Evolutionary conservation across 768 basidiomycete species (phyloP), one percentile per base, ranked within the genome.

Genomic region (Trametes meyenii): DNA sequence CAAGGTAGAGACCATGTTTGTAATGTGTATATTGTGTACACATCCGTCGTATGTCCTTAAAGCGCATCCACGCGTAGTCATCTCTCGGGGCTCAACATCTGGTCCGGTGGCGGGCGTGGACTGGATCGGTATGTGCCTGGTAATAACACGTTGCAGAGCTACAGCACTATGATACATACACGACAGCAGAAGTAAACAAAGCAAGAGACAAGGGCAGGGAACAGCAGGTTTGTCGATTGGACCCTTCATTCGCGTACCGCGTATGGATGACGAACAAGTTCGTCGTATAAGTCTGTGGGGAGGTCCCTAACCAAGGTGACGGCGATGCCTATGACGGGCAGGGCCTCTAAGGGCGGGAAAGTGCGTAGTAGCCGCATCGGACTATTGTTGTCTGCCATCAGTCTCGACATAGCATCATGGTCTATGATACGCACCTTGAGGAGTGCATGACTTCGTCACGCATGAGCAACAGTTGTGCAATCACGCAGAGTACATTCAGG

Each of bases 321-420:
- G 1, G 95, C 93, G 68, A 98, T 93, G 1, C 92, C 93, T 55
- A 98, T 89, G 50, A 98, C 89, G 36, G 89, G 87, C 16, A 88
- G 73, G 1, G 95, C 92, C 65, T 96, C 88, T 1, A 99, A 81
- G 0, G 94, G 90, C 5, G 97, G 97, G 72, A 98, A 96, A 0
- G 90, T 96, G 21, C 96, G 88, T 3, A 99, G 81, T 7, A 97
- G 82, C 58, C 90, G 88, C 94, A 98, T 98, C 1, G 97, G 97
- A 61, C 95, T 97, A 65, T 12, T 10, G 50, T 36, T 36, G 23
- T 40, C 61, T 50, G 26, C 2, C 23, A 50, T 38, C 29, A 53
- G 23, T 17, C 3, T 44, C 13, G 44, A 48, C 12, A 33, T 33
- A 19, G 44, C 16, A n/a, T 43, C 19, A 39, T 1, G 29, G 29